These are phyloP conservation scores for Thelephora terrestris DNA, from an alignment of 1,284 basidiomycete genomes.

Conservation along the genomic window DNA sequence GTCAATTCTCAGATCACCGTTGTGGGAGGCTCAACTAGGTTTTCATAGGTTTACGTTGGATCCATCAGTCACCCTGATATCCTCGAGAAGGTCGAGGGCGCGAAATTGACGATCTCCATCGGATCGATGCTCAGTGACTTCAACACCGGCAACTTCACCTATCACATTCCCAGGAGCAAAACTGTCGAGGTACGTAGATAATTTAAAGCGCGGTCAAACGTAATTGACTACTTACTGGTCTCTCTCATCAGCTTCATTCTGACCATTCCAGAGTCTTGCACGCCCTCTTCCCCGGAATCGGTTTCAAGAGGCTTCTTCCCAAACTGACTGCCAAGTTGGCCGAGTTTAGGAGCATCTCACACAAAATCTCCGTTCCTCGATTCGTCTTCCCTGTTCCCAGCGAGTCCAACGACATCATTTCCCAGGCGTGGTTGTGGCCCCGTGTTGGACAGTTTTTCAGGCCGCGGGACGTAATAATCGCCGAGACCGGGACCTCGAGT, in stretches of 20 bases:
- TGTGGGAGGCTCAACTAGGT: conserved; percentile 2
- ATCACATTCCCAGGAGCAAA: conserved; percentile 49
- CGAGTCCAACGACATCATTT: conserved; percentile 43
- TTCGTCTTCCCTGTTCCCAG: conserved; percentile 38
- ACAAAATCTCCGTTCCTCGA: conserved; percentile 36
- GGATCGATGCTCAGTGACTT: conserved; percentile 82
- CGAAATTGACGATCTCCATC: conserved; percentile 79
- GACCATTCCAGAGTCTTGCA: conserved; percentile 63
- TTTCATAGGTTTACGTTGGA: conserved; percentile 67
- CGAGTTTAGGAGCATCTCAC: conserved; percentile 28
- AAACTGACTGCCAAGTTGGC: conserved; percentile 51
- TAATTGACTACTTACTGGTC: background rate
- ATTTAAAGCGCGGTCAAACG: background rate
- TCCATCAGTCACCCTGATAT: conserved; percentile 64
- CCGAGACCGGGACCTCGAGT: conserved; percentile 63
- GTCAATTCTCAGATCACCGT: conserved; percentile 6
- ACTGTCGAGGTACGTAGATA: conserved; percentile 47
- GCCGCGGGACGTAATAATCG: conserved; percentile 68
- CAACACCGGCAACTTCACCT: conserved; percentile 83
- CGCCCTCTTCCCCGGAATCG: conserved; percentile 50
- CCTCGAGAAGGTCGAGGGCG: conserved; percentile 68
- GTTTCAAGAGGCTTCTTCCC: conserved; percentile 66
- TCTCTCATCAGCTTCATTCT: conserved; percentile 62
- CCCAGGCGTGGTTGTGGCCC: conserved; percentile 84
- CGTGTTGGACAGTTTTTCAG: conserved; percentile 72